Evolutionary conservation across 108 stramenopile species (phyloP), one percentile per base, ranked within the genome.

Genomic region (Cyclotella sp.): DNA sequence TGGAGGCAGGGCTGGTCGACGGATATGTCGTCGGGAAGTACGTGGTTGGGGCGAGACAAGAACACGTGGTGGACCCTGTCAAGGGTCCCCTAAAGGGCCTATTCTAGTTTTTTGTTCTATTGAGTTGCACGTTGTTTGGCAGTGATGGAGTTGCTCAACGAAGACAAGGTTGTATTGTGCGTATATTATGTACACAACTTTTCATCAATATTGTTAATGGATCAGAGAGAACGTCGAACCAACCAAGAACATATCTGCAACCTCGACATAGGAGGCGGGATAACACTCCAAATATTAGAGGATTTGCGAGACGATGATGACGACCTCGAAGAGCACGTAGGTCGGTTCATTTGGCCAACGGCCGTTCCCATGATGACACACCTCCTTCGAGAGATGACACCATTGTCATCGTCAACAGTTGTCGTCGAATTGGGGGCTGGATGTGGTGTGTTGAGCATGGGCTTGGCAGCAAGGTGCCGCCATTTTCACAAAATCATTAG

Each of bases 261-360:
- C 55, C 11, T 55, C 55, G 55, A 55, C 55, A 55, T 55, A 55
- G 55, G 34, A 34, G 34, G 55, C 8, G 55, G 55, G 24, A 55
- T 26, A 26, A 21, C 1, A 22, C 55, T 24, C 24, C 55, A 26
- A 55, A 24, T 55, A n/a, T 12, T 55, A 19, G 55, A 55, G 8
- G 55, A 55, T 55, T 26, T 55, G 8, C 22, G 24, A 55, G 55
- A 55, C 22, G 11, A 55, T 22, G 55, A 55, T 8, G 55, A 55
- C n/a, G 55, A 55, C 24, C 13, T 55, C 55, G 55, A 55, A 55
- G 24, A 55, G 55, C 6, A 24, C 22, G 55, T 55, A 12, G 55
- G 55, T 21, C n/a, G 55, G 24, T 55, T 55, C 22, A 21, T 55
- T 24, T 55, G 55, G 55, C 55, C 55, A 12, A 55, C 55, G 11